These are phyloP conservation scores for Agarophyton chilense DNA, from an alignment of 23 red algal genomes.

Conservation along the genomic window DNA sequence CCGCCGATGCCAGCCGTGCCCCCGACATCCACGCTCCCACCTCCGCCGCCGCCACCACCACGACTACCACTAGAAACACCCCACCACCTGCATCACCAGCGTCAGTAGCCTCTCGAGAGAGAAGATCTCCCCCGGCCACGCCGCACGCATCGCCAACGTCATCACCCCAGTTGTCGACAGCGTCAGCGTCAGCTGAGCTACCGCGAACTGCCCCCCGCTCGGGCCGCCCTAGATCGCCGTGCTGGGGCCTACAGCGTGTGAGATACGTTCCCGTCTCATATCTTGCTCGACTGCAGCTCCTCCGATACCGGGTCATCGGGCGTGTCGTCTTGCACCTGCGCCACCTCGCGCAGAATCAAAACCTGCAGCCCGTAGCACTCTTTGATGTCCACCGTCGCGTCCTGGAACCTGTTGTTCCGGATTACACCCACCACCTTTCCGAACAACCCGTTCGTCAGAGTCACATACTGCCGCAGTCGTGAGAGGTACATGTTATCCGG, in stretches of 20 bases:
- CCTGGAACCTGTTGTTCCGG: conserved; percentile 27
- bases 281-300: conserved; percentile 22
- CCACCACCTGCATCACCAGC: conserved; percentile 51
- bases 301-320: conserved; percentile 13
- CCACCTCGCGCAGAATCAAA: conserved; percentile 25
- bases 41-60: conserved; percentile 24
- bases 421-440: conserved; percentile 24
- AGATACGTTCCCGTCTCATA: conserved; percentile 10
- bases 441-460: conserved; percentile 31
- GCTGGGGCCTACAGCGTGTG: conserved; percentile 12
- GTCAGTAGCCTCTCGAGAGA: conserved; percentile 50
- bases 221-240: background rate
- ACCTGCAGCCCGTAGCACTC: conserved; percentile 53
- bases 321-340: too few relatives aligned
- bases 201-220: background rate
- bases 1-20: conserved; percentile 30
- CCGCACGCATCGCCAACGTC: conserved; percentile 35
- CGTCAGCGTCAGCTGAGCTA: conserved; percentile 11
- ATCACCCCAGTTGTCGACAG: conserved; percentile 40
- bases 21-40: conserved; percentile 40
- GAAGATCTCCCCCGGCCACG: conserved; percentile 47
- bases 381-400: conserved; percentile 31
- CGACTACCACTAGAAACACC: conserved; percentile 30
- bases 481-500: conserved; percentile 73
- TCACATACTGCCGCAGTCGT: conserved; percentile 45